Evolutionary conservation across 2,329 filamentous ascomycete genomes (phyloP), one percentile per base, ranked within the genome.

Genomic region (Chaetomium sp.): DNA sequence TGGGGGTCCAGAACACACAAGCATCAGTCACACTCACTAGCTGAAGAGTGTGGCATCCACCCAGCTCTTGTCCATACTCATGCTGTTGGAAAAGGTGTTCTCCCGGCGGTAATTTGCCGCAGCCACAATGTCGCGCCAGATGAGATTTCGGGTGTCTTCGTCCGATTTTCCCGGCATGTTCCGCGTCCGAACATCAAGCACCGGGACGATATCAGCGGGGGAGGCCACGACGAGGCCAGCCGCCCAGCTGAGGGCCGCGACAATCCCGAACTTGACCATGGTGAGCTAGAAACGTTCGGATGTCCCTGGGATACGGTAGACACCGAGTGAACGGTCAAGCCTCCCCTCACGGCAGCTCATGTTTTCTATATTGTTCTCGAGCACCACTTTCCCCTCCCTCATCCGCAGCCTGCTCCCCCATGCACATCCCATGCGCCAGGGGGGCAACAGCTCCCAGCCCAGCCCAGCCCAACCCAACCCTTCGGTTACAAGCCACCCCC

Each of bases 1-100:
- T 42, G 11, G 11, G 11, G 14, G 6, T 9, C 5, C 40, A 42
- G 38, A 42, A 42, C 3, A 6, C n/a, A 36, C 9, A 37, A n/a
- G 27, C 40, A 27, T 42, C 7, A 19, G 5, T 3, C 6, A 43
- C 14, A 45, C 58, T 37, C 19, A 60, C 58, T 49, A 12, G 34
- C 9, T 71, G 49, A 74, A 69, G 9, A 77, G 62, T 0, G 66
- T 65, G 0, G 72, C 71, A n/a, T 67, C 69, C 43, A 69, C 63
- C 70, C 72, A 76, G 54, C 70, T 73, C 49, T 66, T 69, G 54
- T 72, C 69, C n/a, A 77, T 60, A 10, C 66, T 59, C 11, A 43
- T 68, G 49, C 64, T 68, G 48, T 69, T 71, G 34, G 62, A 64
- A 32, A 64, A 61, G 3, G 60, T 56, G 1, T 60, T 56, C 47